Conservation (phyloP, 371 early-diverging fungal genomes). For the Phascolomyces articulosus region DNA sequence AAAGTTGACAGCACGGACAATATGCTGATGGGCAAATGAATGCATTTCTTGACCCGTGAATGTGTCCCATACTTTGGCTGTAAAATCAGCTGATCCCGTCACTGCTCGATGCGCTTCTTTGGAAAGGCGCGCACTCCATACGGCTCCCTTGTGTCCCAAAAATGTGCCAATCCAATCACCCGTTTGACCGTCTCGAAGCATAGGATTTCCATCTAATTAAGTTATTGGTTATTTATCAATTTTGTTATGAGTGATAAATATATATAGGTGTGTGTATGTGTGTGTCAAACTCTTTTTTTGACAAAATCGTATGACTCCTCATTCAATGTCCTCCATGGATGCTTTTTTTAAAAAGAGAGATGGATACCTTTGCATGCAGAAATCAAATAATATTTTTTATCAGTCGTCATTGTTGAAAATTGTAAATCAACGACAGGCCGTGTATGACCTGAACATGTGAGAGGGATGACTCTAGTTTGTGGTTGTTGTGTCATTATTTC, state of each 20-base stretch:
- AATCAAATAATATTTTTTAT: conserved; percentile 78
- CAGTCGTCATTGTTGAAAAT: conserved; percentile 71
- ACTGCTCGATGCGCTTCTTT: conserved; percentile 76
- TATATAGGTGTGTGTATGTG: no score
- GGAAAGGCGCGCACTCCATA: conserved; percentile 86
- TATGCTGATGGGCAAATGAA: conserved; percentile 76
- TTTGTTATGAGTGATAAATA: not conserved
- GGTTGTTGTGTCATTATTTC: conserved; percentile 2
- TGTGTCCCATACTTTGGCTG: conserved; percentile 88
- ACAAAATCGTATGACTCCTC: no score
- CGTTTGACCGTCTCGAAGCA: conserved; percentile 83
- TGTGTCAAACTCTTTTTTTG: no score
- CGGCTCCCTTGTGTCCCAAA: conserved; percentile 88
- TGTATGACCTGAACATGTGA: conserved; percentile 88
- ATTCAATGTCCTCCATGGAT: not conserved
- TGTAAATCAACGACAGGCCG: conserved; percentile 87
- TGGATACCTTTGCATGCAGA: conserved; percentile 85
- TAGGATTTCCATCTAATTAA: conserved; percentile 79
- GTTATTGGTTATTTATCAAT: no score
- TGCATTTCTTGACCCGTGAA: conserved; percentile 69
- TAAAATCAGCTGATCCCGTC: conserved; percentile 90
- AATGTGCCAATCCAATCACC: conserved; percentile 94
- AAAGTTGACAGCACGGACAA: conserved; percentile 85
- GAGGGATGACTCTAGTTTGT: conserved; percentile 54
- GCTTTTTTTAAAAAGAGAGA: not conserved